Conservation (phyloP, 495 filamentous ascomycete genomes). For the Talaromyces stipitatus region DNA sequence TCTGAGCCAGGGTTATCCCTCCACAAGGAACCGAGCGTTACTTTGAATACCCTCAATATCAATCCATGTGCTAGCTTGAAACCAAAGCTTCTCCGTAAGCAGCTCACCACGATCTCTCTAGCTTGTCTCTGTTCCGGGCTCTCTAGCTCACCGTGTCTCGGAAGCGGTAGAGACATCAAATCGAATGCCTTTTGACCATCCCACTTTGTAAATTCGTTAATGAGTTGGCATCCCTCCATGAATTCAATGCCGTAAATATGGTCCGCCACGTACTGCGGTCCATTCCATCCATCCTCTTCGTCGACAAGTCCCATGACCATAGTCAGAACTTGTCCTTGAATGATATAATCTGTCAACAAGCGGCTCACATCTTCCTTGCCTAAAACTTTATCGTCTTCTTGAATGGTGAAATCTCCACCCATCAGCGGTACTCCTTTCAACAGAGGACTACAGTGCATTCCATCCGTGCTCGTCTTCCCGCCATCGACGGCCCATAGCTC, state of each 20-base stretch:
- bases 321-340: constrained; percentile 41
- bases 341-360: constrained; percentile 45
- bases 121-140: constrained; percentile 40
- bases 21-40: constrained; percentile 19
- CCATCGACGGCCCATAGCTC: constrained; percentile 41
- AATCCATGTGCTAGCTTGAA: constrained; percentile 49
- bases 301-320: constrained; percentile 45
- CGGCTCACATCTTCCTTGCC: constrained; percentile 22
- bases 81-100: constrained; percentile 37
- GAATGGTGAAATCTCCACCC: constrained; percentile 16
- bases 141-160: constrained; percentile 33
- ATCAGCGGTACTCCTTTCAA: constrained; percentile 34
- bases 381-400: constrained; percentile 16
- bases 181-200: constrained; percentile 40
- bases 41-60: constrained; percentile 30
- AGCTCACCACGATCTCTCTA: constrained; percentile 42
- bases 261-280: constrained; percentile 37
- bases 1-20: constrained; percentile 14
- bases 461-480: constrained; percentile 41
- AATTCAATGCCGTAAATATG: constrained; percentile 42
- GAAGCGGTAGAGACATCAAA: constrained; percentile 41
- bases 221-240: constrained; percentile 42
- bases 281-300: constrained; percentile 43
- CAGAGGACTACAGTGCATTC: constrained; percentile 41
- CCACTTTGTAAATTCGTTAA: constrained; percentile 44